These are phyloP conservation scores for Albifimbria verrucaria DNA, from an alignment of 2,329 filamentous ascomycete genomes.

Conservation along the genomic window DNA sequence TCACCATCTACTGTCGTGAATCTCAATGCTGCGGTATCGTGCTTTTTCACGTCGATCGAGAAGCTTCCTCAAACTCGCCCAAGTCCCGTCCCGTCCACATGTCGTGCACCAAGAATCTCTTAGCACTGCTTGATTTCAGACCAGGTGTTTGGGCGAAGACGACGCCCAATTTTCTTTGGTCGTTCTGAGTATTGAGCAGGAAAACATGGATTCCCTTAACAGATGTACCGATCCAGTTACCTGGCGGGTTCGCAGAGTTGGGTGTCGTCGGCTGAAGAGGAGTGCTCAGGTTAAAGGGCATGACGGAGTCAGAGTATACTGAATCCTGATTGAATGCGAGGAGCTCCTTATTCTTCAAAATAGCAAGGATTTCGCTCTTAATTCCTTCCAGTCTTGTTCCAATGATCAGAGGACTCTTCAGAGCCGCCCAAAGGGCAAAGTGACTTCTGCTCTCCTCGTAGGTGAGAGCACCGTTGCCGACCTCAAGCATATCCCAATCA, in stretches of 20 bases:
- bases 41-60: conserved; percentile 21
- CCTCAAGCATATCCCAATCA: conserved; percentile 47
- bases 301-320: conserved; percentile 33
- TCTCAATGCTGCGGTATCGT: conserved; percentile 28
- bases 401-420: conserved; percentile 47
- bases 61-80: conserved; percentile 26
- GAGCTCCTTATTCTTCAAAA: conserved; percentile 37
- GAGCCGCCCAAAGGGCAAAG: conserved; percentile 46
- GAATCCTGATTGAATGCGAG: conserved; percentile 43
- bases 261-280: conserved; percentile 43
- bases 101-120: conserved; percentile 36
- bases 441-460: conserved; percentile 42
- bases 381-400: conserved; percentile 37
- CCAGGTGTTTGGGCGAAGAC: conserved; percentile 39
- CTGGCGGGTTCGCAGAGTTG: conserved; percentile 42
- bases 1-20: conserved; percentile 3
- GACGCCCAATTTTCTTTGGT: conserved; percentile 27
- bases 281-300: conserved; percentile 42
- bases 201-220: conserved; percentile 39
- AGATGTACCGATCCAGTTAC: conserved; percentile 43
- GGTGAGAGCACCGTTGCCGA: conserved; percentile 46
- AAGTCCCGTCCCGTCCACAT: conserved; percentile 41
- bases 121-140: conserved; percentile 18
- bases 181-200: conserved; percentile 37
- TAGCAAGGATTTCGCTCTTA: conserved; percentile 27